Base-by-base conservation (phyloP, 164 flowering plant species). In the Buxus sempervirens region DNA sequence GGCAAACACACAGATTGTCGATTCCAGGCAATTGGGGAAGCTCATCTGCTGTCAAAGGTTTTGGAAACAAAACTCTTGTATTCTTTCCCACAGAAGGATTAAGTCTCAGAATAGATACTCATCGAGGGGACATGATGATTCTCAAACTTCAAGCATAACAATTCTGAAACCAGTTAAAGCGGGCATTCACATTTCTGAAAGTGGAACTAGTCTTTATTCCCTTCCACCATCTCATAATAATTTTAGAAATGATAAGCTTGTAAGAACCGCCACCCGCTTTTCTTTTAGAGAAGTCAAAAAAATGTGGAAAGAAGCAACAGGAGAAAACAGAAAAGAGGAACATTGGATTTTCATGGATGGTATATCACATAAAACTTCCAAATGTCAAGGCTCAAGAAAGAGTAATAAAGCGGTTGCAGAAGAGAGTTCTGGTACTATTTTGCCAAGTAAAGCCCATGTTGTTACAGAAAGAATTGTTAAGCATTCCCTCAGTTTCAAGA, bases 151-250 rank as follows among this genome's bases (percentile, higher is more conserved):
- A 42, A 87, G 73, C 66, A 83, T 65, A 75, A 89, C 90, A 72
- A 90, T 95, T 72, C 71, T 90, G 81, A 95, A 92, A 78, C 94
- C 97, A 28, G 83, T 82, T 14, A 78, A 79, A 24, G 57, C 72
- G 51, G 67, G 60, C 49, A 68, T 73, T 58, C 75, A 54, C 64
- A 75, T 60, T 62, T 72, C 76, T 70, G 73, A 69, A 69, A 61
- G 64, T 70, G 76, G 70, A 58, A 74, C 65, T 27, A 61, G 72
- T 53, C 64, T 72, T 62, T 60, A 67, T 26, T 66, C 78, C 53
- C 69, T 73, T 28, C 70, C 69, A 27, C 65, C 75, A 45, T 69
- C 81, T 45, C 73, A 45, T 58, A 24, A 66, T 58, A 75, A 59
- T 27, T 54, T 66, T 59, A 70, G 58, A 63, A 73, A 71, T 68